Conservation (phyloP, 2,329 filamentous ascomycete species). For the Tolypocladium paradoxum region DNA sequence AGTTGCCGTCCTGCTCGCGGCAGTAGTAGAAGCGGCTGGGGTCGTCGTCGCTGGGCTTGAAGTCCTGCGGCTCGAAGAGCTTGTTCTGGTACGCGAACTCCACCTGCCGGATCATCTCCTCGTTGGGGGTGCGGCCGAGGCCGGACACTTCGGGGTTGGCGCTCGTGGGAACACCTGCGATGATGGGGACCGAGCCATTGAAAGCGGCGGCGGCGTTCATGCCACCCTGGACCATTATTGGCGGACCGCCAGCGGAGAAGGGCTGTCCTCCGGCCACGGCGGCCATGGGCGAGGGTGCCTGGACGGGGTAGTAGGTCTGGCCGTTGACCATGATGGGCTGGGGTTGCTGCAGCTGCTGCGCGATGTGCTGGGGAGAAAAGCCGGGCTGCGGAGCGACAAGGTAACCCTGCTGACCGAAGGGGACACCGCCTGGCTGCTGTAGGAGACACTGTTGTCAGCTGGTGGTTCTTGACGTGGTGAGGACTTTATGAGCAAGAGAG, state of each 20-base stretch:
- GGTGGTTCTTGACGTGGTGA: not conserved
- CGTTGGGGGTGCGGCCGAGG: conserved; percentile 37
- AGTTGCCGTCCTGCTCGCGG: conserved; percentile 49
- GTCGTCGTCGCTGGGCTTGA: conserved; percentile 51
- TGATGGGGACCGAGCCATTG: conserved; percentile 16
- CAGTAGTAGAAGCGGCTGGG: conserved; percentile 50
- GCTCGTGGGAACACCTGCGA: conserved; percentile 26
- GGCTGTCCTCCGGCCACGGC: conserved; percentile 13
- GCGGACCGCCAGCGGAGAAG: conserved; percentile 15
- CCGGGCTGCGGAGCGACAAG: conserved; percentile 23
- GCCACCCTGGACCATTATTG: conserved; percentile 14
- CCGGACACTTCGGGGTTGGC: conserved; percentile 37
- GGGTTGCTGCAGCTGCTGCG: conserved; percentile 7
- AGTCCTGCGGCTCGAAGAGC: conserved; percentile 48
- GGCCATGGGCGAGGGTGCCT: not conserved
- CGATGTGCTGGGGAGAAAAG: conserved; percentile 15
- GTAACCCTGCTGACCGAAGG: conserved; percentile 18
- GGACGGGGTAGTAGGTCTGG: conserved; percentile 12
- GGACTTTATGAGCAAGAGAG: not conserved
- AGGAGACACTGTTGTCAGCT: conserved; percentile 6
- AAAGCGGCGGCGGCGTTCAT: conserved; percentile 7
- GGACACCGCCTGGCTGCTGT: conserved; percentile 20
- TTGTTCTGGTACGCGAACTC: conserved; percentile 38
- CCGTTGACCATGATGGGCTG: conserved; percentile 23
- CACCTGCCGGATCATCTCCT: conserved; percentile 35